These are phyloP conservation scores for Phytomonas sp. DNA, from an alignment of 208 protist genomes.

Conservation along the genomic window DNA sequence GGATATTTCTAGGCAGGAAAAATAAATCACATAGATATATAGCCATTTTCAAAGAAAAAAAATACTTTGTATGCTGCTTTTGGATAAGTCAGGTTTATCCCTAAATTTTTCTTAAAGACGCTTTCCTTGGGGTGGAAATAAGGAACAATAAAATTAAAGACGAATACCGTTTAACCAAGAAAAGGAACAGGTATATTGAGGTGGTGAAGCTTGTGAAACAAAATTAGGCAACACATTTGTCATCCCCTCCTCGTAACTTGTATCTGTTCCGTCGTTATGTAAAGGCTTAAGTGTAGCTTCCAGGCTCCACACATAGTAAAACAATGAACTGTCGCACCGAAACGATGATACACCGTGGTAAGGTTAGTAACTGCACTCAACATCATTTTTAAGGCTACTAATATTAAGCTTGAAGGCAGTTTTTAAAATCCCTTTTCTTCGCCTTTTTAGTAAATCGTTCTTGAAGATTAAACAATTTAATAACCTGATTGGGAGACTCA, in stretches of 20 bases:
- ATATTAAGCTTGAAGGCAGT: neutral
- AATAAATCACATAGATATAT: neutral
- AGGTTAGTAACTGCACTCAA: neutral
- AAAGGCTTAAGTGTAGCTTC: neutral
- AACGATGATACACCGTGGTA: neutral
- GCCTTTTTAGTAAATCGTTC: neutral
- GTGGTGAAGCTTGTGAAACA: neutral
- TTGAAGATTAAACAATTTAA: neutral
- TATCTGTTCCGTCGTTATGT: neutral
- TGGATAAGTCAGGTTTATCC: neutral
- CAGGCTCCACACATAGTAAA: neutral
- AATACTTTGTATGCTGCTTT: neutral
- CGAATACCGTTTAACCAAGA: neutral
- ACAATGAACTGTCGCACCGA: neutral
- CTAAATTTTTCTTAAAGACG: slow-evolving; percentile 3
- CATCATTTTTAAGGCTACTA: neutral
- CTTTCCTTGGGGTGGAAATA: slow-evolving; percentile 8
- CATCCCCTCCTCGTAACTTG: neutral
- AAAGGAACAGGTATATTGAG: neutral
- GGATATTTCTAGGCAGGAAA: neutral
- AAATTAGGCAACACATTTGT: neutral
- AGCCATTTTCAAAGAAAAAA: neutral
- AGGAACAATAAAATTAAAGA: slow-evolving; percentile 19
- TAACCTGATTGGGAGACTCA: neutral
- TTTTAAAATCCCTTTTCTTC: neutral